These are phyloP conservation scores for Aspergillus fischeri DNA, from an alignment of 2,329 filamentous ascomycete species.

Conservation along the genomic window DNA sequence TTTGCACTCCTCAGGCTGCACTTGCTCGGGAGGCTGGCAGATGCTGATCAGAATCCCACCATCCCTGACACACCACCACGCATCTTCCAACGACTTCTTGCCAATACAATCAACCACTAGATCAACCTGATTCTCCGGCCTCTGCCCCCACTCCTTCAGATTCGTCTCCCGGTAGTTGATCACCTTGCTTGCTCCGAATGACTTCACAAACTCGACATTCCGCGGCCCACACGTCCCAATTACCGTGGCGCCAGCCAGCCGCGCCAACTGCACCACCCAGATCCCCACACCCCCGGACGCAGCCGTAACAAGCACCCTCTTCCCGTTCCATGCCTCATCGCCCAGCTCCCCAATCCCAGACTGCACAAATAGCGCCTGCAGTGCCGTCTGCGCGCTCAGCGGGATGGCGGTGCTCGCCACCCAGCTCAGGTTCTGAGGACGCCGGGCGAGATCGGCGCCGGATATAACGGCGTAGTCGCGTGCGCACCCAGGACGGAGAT, in stretches of 20 bases:
- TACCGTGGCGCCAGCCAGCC: constrained; percentile 30
- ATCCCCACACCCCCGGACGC: constrained; percentile 44
- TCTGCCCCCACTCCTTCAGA: constrained; percentile 28
- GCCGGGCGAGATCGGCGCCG: constrained; percentile 35
- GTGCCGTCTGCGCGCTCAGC: constrained; percentile 41
- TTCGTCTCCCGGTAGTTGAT: constrained; percentile 36
- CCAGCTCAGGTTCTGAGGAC: constrained; percentile 34
- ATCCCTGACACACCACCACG: constrained; percentile 40
- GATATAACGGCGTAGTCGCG: constrained; percentile 35
- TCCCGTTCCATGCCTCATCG: constrained; percentile 21
- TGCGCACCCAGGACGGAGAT: constrained; percentile 33
- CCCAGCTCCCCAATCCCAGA: constrained; percentile 18
- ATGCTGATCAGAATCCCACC: constrained; percentile 39
- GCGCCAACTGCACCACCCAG: constrained; percentile 39
- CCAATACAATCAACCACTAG: constrained; percentile 46
- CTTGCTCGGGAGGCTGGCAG: constrained; percentile 31
- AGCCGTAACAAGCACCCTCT: constrained; percentile 43
- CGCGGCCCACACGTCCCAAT: constrained; percentile 37
- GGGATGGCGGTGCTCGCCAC: constrained; percentile 37
- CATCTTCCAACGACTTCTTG: constrained; percentile 37
- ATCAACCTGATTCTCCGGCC: constrained; percentile 33
- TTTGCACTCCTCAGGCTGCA: constrained; percentile 23
- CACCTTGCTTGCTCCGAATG: constrained; percentile 39
- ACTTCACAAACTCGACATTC: constrained; percentile 38
- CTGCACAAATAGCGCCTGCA: constrained; percentile 43